A percentile compares a stretch with the other conserved stretches of the same genome.
phyloP scores from a whole-genome alignment of 2,329 filamentous ascomycete genomes.

The Penicillium sp. region DNA sequence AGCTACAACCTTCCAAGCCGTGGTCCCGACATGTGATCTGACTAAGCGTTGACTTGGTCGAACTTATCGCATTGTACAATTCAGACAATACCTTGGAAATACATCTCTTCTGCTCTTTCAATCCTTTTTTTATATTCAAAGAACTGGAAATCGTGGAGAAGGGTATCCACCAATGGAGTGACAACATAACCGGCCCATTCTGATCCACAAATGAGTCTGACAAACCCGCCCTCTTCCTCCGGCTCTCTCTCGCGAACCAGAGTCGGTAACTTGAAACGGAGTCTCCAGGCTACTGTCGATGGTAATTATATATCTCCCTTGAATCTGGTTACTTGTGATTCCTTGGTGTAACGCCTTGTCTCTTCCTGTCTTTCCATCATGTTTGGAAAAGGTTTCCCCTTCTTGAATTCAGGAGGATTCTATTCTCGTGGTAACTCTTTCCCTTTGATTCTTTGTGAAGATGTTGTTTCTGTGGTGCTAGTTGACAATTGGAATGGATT shows the following conservation, averaged over 20 bases:
- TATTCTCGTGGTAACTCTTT: slow-evolving; percentile 43
- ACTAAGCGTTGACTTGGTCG: slow-evolving; percentile 6
- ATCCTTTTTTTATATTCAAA: background rate
- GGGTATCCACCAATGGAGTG: slow-evolving; percentile 9
- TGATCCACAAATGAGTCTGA: slow-evolving; percentile 40
- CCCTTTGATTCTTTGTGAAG: slow-evolving; percentile 9
- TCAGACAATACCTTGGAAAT: background rate
- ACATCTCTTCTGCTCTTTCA: background rate
- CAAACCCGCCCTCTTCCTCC: slow-evolving; percentile 42
- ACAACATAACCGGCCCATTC: background rate
- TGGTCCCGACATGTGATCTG: background rate
- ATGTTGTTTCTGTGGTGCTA: background rate
- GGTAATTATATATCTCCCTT: slow-evolving; percentile 39
- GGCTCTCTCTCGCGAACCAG: slow-evolving; percentile 40
- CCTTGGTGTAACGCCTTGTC: background rate
- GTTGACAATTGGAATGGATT: slow-evolving; percentile 14
- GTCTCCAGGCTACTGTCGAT: slow-evolving; percentile 45
- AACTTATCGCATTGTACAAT: slow-evolving; percentile 6
- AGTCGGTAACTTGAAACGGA: slow-evolving; percentile 42
- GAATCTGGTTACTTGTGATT: slow-evolving; percentile 11
- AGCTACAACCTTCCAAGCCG: background rate
- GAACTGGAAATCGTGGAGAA: slow-evolving; percentile 2
- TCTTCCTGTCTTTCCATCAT: slow-evolving; percentile 27
- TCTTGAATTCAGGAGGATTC: slow-evolving; percentile 38
- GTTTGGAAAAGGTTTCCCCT: slow-evolving; percentile 43